A percentile compares a stretch with the other conserved stretches of the same genome.
Evolutionary conservation across 257 asterid genomes (phyloP).

Genomic region (Eustoma russellianum): DNA sequence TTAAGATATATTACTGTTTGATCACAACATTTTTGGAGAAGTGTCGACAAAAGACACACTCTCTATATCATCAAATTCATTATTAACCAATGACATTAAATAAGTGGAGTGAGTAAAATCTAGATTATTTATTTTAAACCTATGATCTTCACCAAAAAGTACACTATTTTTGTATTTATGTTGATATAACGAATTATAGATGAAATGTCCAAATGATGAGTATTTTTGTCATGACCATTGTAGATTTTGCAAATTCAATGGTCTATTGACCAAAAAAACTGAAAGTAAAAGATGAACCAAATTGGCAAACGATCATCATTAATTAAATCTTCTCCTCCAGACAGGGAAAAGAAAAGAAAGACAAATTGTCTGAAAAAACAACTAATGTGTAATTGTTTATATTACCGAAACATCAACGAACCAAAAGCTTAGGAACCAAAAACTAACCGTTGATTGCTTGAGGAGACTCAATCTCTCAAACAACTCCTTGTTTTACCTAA

Average conservation of each 20-base stretch:
- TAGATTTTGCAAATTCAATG: too few species aligned
- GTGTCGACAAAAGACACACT: too few species aligned
- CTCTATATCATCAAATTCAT: too few species aligned
- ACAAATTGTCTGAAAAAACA: constrained; percentile 6
- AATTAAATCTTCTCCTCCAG: not conserved
- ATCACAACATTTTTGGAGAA: too few species aligned
- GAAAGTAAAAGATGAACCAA: not conserved
- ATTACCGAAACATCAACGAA: constrained; percentile 27
- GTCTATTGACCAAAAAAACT: too few species aligned
- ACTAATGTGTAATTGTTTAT: constrained; percentile 10
- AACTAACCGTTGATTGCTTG: constrained; percentile 3
- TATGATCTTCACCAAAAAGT: too few species aligned
- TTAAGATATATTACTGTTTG: too few species aligned
- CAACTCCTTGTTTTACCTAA: not conserved
- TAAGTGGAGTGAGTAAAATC: too few species aligned
- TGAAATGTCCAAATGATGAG: not conserved
- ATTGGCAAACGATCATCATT: constrained; percentile 7
- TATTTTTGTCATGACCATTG: not conserved
- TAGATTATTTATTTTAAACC: too few species aligned
- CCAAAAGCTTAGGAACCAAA: constrained; percentile 1
- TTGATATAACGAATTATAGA: too few species aligned
- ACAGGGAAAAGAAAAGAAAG: not conserved
- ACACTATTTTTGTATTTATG: too few species aligned
- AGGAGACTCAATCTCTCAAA: not conserved
- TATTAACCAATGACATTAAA: too few species aligned